Percentiles rank a stretch among this genome's conserved stretches.
phyloP scores from a whole-genome alignment of 805 yeast genomes.

The Teunomyces barrocoloradensis region DNA sequence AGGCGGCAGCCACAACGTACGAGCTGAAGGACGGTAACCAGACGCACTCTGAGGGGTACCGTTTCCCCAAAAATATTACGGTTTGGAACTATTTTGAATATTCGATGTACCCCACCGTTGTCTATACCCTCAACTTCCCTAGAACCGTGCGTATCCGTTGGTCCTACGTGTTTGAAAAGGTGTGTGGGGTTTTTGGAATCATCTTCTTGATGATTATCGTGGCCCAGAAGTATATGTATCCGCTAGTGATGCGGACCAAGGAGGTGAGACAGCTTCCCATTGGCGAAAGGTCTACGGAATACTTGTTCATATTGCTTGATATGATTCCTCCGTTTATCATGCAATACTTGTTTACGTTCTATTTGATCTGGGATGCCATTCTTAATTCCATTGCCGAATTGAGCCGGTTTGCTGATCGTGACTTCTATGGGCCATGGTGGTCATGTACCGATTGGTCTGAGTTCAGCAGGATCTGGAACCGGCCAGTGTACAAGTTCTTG shows the following conservation, averaged over 20 bases:
- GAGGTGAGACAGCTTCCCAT: constrained; percentile 51
- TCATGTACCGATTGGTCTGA: constrained; percentile 91
- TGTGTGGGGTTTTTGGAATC: constrained; percentile 82
- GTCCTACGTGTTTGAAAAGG: constrained; percentile 64
- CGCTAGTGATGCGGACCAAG: constrained; percentile 61
- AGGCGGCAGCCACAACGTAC: constrained; percentile 34
- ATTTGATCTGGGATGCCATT: constrained; percentile 93
- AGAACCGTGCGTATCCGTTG: constrained; percentile 68
- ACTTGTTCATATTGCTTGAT: constrained; percentile 63
- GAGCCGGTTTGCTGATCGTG: constrained; percentile 82
- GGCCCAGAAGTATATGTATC: constrained; percentile 74
- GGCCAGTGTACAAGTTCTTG: constrained; percentile 86
- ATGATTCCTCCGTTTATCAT: constrained; percentile 76
- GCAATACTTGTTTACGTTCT: constrained; percentile 75
- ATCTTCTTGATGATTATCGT: constrained; percentile 77
- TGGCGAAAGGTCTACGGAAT: constrained; percentile 40
- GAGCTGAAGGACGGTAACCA: constrained; percentile 5
- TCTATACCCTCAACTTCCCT: constrained; percentile 80
- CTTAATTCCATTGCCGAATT: constrained; percentile 87
- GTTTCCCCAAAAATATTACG: constrained; percentile 74
- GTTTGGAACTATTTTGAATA: constrained; percentile 66
- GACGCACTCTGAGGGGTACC: constrained; percentile 2
- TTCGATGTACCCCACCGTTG: constrained; percentile 86
- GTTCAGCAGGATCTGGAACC: constrained; percentile 91
- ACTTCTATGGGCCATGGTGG: constrained; percentile 98